Conservation (phyloP, 306 rosid genomes). For the Cicer chorassanicum region DNA sequence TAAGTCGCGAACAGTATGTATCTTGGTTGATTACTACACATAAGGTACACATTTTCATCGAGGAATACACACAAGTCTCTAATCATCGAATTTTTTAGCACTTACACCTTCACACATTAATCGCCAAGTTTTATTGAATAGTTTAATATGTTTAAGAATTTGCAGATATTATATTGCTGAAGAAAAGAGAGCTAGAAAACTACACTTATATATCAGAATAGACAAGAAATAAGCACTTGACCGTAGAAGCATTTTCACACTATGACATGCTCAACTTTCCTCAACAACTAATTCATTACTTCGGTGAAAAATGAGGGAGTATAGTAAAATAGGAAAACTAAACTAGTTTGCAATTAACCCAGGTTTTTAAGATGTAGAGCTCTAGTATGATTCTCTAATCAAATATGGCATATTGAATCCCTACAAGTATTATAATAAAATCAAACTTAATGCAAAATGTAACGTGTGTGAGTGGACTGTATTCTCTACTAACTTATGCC, state of each 20-base stretch:
- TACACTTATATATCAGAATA: slow-evolving; percentile 3
- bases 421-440: slow-evolving; percentile 1
- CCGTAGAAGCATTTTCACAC: slow-evolving; percentile 10
- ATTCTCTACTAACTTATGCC: slow-evolving; percentile 20
- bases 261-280: slow-evolving; percentile 32
- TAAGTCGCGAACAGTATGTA: neutral
- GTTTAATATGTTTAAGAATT: slow-evolving; percentile 13
- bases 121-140: neutral
- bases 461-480: neutral
- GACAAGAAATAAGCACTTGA: slow-evolving; percentile 13
- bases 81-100: neutral
- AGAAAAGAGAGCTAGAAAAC: slow-evolving; percentile 6
- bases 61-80: neutral
- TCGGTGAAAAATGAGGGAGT: neutral
- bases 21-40: slow-evolving; percentile 1
- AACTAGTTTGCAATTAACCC: slow-evolving; percentile 6
- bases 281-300: neutral
- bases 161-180: slow-evolving; percentile 8
- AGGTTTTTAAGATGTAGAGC: slow-evolving; percentile 23
- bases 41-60: neutral
- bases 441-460: slow-evolving; percentile 8
- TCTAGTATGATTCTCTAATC: slow-evolving; percentile 17
- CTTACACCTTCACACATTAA: neutral
- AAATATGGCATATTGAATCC: slow-evolving; percentile 21
- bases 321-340: slow-evolving; percentile 8